Percentiles rank a stretch among this genome's conserved stretches.
Conservation (phyloP, 148 eudicot genomes). For the Fagopyrum homotropicum region DNA sequence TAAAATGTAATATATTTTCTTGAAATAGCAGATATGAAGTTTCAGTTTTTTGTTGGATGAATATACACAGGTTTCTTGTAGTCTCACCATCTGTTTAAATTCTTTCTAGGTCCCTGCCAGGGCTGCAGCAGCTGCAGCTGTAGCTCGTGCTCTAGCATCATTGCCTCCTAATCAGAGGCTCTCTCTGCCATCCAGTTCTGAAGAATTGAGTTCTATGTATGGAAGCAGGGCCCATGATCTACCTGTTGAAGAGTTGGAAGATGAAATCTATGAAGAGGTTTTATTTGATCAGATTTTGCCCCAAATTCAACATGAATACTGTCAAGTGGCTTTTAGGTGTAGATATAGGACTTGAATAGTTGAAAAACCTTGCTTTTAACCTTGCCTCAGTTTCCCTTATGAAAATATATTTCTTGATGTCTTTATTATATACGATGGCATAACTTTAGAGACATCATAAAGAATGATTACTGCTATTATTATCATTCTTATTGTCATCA, state of each 20-base stretch:
- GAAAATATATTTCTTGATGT: background rate
- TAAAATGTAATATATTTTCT: background rate
- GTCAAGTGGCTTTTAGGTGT: background rate
- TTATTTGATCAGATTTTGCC: conserved; percentile 5
- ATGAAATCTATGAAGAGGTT: conserved; percentile 93
- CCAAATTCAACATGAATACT: background rate
- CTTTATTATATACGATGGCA: background rate
- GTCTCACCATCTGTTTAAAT: background rate
- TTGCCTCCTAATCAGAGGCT: conserved; percentile 83
- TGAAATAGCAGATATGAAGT: background rate
- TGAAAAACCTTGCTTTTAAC: background rate
- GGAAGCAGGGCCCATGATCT: conserved; percentile 55
- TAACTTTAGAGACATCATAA: background rate
- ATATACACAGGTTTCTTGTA: background rate
- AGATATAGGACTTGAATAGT: background rate
- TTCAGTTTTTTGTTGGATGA: background rate
- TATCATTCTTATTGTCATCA: background rate
- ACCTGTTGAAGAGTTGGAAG: conserved; percentile 71
- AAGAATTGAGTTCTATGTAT: conserved; percentile 77
- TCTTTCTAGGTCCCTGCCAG: conserved; percentile 75
- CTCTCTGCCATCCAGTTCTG: conserved; percentile 77
- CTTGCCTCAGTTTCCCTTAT: background rate
- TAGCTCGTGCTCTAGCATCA: conserved; percentile 93
- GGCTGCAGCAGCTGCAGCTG: conserved; percentile 96
- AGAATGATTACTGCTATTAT: background rate